Evolutionary conservation across 192 early-diverging fungal genomes (phyloP).

Genomic region (Lunasporangiospora selenospora): DNA sequence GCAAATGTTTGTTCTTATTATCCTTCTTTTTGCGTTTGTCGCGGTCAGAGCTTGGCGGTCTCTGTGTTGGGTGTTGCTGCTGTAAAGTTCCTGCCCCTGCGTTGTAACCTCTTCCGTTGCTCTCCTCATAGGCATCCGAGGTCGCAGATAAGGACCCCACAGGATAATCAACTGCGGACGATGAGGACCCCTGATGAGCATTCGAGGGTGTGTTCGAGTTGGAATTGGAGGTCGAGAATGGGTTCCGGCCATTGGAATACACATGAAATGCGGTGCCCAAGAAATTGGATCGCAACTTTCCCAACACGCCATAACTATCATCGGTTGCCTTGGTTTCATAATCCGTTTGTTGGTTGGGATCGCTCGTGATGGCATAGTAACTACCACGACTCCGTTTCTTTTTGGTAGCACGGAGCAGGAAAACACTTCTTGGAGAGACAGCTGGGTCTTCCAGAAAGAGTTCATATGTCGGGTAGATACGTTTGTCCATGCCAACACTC

Average conservation of each 20-base stretch:
- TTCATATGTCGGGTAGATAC: conserved; percentile 72
- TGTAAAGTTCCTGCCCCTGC: not conserved
- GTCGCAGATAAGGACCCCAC: not conserved
- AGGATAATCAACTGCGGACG: not conserved
- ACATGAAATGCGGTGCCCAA: conserved; percentile 85
- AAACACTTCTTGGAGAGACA: conserved; percentile 42
- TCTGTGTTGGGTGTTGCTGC: conserved; percentile 4
- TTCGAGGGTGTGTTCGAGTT: not conserved
- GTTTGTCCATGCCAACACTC: conserved; percentile 65
- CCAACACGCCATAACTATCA: conserved; percentile 26
- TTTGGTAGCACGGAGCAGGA: conserved; percentile 75
- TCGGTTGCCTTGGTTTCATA: conserved; percentile 26
- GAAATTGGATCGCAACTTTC: conserved; percentile 76
- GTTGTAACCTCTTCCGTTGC: not conserved
- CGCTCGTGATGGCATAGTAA: conserved; percentile 66
- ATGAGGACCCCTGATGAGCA: too few relatives aligned
- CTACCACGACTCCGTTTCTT: conserved; percentile 68
- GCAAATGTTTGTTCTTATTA: conserved; percentile 32
- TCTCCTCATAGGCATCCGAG: not conserved
- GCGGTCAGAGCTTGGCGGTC: conserved; percentile 28
- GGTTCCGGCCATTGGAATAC: conserved; percentile 64
- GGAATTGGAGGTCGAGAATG: conserved; percentile 21
- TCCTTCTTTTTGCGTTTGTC: conserved; percentile 1
- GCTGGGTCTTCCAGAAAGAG: conserved; percentile 67
- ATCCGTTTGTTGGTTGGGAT: conserved; percentile 8